Evolutionary conservation across 306 rosid genomes (phyloP).

Genomic region (Erythrophleum fordii): DNA sequence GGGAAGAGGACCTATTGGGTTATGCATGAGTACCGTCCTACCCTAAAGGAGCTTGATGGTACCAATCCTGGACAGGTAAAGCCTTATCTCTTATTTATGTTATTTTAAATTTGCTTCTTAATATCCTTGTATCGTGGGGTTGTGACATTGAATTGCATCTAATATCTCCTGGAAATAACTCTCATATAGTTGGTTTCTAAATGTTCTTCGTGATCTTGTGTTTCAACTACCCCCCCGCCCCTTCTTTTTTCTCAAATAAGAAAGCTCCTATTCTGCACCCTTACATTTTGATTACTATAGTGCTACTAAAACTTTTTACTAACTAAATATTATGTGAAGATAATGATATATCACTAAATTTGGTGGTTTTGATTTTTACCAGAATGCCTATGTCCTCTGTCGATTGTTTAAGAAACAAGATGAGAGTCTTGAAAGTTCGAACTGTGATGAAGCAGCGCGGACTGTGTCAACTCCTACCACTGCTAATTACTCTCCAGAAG

Average conservation of each 20-base stretch:
- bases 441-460: slow-evolving; percentile 59
- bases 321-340: not conserved
- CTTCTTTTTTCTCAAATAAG: not conserved
- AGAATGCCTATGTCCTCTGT: slow-evolving; percentile 87
- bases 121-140: slow-evolving; percentile 4
- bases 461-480: slow-evolving; percentile 54
- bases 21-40: slow-evolving; percentile 95
- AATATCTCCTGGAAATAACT: not conserved
- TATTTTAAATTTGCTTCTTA: not conserved
- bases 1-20: slow-evolving; percentile 94
- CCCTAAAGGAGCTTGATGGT: slow-evolving; percentile 86
- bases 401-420: slow-evolving; percentile 86
- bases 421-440: slow-evolving; percentile 61
- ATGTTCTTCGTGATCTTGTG: slow-evolving; percentile 26
- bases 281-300: not conserved
- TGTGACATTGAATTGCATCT: slow-evolving; percentile 4
- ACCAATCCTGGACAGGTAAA: slow-evolving; percentile 97
- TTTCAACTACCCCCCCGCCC: no score
- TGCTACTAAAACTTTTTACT: not conserved
- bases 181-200: not conserved
- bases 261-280: not conserved
- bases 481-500: slow-evolving; percentile 59
- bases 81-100: slow-evolving; percentile 17
- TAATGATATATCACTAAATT: slow-evolving; percentile 5
- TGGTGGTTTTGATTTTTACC: slow-evolving; percentile 40